Conservation (phyloP, 2,329 filamentous ascomycete genomes). For the Xylaria digitata region DNA sequence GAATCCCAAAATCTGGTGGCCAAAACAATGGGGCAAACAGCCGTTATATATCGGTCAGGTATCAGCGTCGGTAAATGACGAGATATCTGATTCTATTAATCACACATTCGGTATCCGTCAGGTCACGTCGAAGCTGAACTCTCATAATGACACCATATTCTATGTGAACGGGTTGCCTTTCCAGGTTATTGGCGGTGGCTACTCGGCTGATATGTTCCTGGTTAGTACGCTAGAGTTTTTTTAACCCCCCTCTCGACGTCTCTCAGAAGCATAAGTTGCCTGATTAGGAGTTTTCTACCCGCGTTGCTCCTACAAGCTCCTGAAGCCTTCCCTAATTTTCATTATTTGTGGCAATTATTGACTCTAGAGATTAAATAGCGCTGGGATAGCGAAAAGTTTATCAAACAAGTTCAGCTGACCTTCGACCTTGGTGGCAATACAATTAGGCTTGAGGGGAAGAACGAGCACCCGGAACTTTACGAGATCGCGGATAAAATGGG, state of each 20-base stretch:
- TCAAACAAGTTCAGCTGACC: conserved; percentile 62
- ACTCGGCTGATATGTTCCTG: conserved; percentile 70
- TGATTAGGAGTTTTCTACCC: too few species aligned
- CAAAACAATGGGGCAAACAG: conserved; percentile 67
- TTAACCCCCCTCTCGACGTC: too few species aligned
- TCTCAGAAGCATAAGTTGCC: too few species aligned
- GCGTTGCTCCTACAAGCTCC: too few species aligned
- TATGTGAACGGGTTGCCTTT: conserved; percentile 67
- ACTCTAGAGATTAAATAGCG: conserved; percentile 46
- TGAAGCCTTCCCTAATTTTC: too few species aligned
- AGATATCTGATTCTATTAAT: conserved; percentile 50
- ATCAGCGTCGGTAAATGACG: conserved; percentile 42
- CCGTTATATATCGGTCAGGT: conserved; percentile 59
- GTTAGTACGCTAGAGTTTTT: too few species aligned
- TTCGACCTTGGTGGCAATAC: conserved; percentile 73
- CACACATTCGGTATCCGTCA: conserved; percentile 64
- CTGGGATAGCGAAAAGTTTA: conserved; percentile 62
- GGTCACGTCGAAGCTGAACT: conserved; percentile 64
- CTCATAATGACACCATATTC: conserved; percentile 66
- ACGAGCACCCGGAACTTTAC: conserved; percentile 71
- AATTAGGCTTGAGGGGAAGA: conserved; percentile 71
- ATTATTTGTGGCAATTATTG: too few species aligned
- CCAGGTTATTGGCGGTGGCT: conserved; percentile 70
- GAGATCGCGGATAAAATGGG: conserved; percentile 68
- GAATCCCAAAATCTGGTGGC: conserved; percentile 70